Evolutionary conservation across 805 yeast species (phyloP).

Genomic region (Trichomonascus vanleenenianus): DNA sequence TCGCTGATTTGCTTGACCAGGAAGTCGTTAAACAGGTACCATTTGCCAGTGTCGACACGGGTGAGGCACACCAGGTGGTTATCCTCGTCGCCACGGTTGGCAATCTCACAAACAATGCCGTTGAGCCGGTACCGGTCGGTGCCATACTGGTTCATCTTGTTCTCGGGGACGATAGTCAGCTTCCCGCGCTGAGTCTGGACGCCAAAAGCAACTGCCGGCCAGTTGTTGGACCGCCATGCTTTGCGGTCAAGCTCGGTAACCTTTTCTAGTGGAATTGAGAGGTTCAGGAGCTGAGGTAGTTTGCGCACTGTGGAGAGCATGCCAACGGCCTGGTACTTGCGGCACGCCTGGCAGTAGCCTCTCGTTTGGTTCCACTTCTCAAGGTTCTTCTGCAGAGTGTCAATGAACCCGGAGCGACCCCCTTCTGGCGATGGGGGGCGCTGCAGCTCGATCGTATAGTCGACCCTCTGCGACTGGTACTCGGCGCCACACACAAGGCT

Average conservation of each 20-base stretch:
- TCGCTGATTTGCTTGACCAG: conserved; percentile 69
- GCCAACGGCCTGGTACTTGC: conserved; percentile 46
- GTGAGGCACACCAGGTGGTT: conserved; percentile 31
- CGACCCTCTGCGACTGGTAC: conserved; percentile 12
- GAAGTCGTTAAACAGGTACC: conserved; percentile 91
- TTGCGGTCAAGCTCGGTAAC: conserved; percentile 3
- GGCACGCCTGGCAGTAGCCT: conserved; percentile 47
- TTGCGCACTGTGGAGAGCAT: conserved; percentile 31
- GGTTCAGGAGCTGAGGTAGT: conserved; percentile 14
- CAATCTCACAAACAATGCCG: conserved; percentile 31
- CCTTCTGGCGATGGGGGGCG: background rate
- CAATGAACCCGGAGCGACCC: conserved; percentile 12
- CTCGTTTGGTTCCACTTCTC: conserved; percentile 33
- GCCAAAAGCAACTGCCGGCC: conserved; percentile 15
- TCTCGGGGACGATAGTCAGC: conserved; percentile 1
- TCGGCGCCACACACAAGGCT: conserved; percentile 21
- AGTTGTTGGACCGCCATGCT: conserved; percentile 9
- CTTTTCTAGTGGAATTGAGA: conserved; percentile 8
- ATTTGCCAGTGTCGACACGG: conserved; percentile 28
- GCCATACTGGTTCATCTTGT: conserved; percentile 1
- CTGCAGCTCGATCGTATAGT: conserved; percentile 20
- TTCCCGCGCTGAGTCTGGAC: conserved; percentile 7
- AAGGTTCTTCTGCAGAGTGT: conserved; percentile 18
- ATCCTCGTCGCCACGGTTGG: conserved; percentile 19
- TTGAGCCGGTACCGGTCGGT: conserved; percentile 22